Base-by-base conservation (phyloP, 495 filamentous ascomycete species). In the Schizothecium vesticola region DNA sequence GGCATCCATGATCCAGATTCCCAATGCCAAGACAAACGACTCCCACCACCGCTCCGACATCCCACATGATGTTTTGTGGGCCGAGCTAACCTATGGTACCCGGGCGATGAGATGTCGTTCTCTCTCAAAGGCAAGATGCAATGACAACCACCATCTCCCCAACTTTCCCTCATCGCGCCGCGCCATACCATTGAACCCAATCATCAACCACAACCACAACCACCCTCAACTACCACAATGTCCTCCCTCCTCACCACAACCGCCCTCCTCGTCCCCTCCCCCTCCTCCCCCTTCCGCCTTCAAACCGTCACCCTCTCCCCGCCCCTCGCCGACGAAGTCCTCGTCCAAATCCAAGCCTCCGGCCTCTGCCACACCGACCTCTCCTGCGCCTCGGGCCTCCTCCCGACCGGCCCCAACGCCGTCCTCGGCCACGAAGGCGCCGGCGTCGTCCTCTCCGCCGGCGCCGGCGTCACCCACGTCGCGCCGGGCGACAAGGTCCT, bases 291-390 rank as follows among this genome's bases (percentile, higher is more conserved):
- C 28, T 76, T 76, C 23, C 66, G 65, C 56, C 71, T 76, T n/a
- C n/a, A n/a, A 12, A 58, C 61, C 25, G 63, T 76, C 43, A 65
- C 67, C 59, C 73, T 76, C 61, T 21, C 65, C 59, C 67, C 33
- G 13, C 69, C 75, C 43, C 69, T 84, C 60, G 82, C 87, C n/a
- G 85, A 87, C 75, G 89, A 92, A 79, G 89, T 93, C 62, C 77
- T 93, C 65, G 84, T 92, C 72, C 86, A 89, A 66, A 87, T 92
- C 73, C 86, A 85, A 67, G 89, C 86, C 76, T 92, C 89, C 4
- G 90, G 91, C 60, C 90, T 93, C 73, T 93, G 91, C 78, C 90
- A 91, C 65, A 88, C 85, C 71, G 91, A 93, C 79, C 89, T 89
- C 75, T 82, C 61, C 66, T 83, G 36, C 77, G 80, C 73, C 24